Evolutionary conservation across 345 rosid genomes (phyloP), one percentile per base, ranked within the genome.

Genomic region (Salix caprea): DNA sequence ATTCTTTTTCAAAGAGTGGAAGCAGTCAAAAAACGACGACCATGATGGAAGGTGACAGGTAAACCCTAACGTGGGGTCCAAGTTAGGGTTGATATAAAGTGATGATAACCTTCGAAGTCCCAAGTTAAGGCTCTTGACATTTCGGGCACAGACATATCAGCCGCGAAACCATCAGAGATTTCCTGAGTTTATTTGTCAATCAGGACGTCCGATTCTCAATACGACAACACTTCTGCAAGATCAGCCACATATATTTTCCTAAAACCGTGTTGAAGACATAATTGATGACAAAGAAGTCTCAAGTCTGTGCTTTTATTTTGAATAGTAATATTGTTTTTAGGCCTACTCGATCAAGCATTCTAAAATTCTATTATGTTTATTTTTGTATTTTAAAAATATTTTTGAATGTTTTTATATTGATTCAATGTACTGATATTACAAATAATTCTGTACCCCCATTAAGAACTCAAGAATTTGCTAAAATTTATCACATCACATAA

Each of bases 131-230:
- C 2, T 56, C 30, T 36, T 76, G 73, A 82, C 76, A 65, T 40
- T 40, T 64, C n/a, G 37, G 10, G 26, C 60, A 54, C 24, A 19
- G 0, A 56, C 13, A 44, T 42, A 40, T 4, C 23, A 21, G 13
- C 21, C 70, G 73, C 44, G 76, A 76, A 82, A 65, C 18, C 73
- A 65, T 28, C 37, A 7, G 16, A 74, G 74, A 79, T 79, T 74
- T 73, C 46, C 28, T 34, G 44, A 70, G 62, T 58, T 9, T 21
- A 7, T 9, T 9, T n/a, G 1, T 56, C 26, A 56, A n/a, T 1
- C 0, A 26, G 62, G 62, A n/a, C 62, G 7, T 6, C 26, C 7
- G 21, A 56, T 72, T 39, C 46, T 30, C 32, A 69, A 58, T 8
- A 11, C 3, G 7, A 61, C 54, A 56, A 9, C 18, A 46, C 50